Evolutionary conservation across 495 filamentous ascomycete genomes (phyloP).

Genomic region (Trichocladium uniseriatum): DNA sequence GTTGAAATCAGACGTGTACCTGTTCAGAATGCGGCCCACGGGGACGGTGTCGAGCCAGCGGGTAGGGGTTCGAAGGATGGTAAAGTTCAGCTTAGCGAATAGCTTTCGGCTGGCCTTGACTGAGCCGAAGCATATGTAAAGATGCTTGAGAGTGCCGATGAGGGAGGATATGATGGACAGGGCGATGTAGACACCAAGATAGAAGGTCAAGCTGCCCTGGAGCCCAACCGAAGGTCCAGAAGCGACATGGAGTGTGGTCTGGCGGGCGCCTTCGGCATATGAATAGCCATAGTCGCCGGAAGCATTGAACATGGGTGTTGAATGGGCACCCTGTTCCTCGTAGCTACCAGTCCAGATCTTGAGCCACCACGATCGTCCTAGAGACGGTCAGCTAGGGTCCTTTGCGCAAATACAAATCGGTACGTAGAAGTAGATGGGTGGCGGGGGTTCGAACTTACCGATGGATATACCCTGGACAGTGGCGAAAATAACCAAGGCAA

Average conservation of each 20-base stretch:
- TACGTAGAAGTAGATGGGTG: not conserved
- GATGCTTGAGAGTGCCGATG: conserved; percentile 48
- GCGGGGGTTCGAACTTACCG: conserved; percentile 23
- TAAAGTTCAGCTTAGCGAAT: conserved; percentile 54
- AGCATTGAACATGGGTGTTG: conserved; percentile 10
- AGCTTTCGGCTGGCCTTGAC: conserved; percentile 54
- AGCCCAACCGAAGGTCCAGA: conserved; percentile 15
- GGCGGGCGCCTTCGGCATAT: conserved; percentile 30
- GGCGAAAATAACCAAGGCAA: conserved; percentile 45
- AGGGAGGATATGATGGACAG: conserved; percentile 50
- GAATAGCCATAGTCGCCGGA: conserved; percentile 23
- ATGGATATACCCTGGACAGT: conserved; percentile 42
- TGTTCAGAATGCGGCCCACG: conserved; percentile 66
- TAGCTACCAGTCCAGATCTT: conserved; percentile 54
- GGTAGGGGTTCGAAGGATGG: conserved; percentile 59
- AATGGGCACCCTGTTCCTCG: conserved; percentile 19
- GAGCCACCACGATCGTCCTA: conserved; percentile 56
- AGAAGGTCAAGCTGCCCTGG: conserved; percentile 42
- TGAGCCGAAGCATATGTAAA: conserved; percentile 49
- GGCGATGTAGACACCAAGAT: conserved; percentile 57
- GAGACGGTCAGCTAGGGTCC: not conserved
- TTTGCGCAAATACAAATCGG: not conserved
- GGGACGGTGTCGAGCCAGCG: conserved; percentile 78
- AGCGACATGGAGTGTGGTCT: conserved; percentile 27
- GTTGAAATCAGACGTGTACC: conserved; percentile 71